Evolutionary conservation across 164 flowering plant species (phyloP).

Genomic region (Pachysandra terminalis): DNA sequence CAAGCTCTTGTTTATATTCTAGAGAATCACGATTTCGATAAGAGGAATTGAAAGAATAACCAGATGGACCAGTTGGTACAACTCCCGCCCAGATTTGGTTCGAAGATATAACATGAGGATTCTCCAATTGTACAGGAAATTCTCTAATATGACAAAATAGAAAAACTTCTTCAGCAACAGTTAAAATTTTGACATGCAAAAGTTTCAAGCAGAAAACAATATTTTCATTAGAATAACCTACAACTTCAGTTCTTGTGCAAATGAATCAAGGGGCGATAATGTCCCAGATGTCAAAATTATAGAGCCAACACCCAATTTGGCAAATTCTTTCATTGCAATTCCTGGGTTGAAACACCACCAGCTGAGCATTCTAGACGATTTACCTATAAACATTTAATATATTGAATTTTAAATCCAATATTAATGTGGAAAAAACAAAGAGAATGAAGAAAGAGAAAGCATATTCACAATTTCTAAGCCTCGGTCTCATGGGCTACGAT

Average conservation of each 20-base stretch:
- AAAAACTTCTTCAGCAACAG: conserved; percentile 15
- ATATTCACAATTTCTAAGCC: too few species aligned
- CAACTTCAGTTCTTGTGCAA: conserved; percentile 90
- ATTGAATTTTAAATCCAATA: too few species aligned
- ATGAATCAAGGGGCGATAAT: conserved; percentile 87
- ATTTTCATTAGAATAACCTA: conserved; percentile 26
- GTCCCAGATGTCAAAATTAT: conserved; percentile 97
- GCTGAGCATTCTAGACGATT: conserved; percentile 74
- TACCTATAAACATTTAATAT: conserved; percentile 39
- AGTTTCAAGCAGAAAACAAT: not conserved
- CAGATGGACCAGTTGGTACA: conserved; percentile 88
- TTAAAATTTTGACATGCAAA: conserved; percentile 6
- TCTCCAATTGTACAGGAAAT: conserved; percentile 85
- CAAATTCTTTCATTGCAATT: conserved; percentile 75
- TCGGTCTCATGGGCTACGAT: too few species aligned
- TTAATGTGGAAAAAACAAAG: too few species aligned
- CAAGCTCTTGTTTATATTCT: conserved; percentile 89
- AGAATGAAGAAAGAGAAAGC: too few species aligned
- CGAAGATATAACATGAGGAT: conserved; percentile 92
- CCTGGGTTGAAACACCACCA: conserved; percentile 99
- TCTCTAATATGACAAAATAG: conserved; percentile 39
- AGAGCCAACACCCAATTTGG: conserved; percentile 61
- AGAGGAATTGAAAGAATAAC: conserved; percentile 77
- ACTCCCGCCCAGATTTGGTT: conserved; percentile 96
- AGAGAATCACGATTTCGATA: conserved; percentile 73